Base-by-base conservation (phyloP, 106 monocot genomes). In the Dioscorea zingiberensis region DNA sequence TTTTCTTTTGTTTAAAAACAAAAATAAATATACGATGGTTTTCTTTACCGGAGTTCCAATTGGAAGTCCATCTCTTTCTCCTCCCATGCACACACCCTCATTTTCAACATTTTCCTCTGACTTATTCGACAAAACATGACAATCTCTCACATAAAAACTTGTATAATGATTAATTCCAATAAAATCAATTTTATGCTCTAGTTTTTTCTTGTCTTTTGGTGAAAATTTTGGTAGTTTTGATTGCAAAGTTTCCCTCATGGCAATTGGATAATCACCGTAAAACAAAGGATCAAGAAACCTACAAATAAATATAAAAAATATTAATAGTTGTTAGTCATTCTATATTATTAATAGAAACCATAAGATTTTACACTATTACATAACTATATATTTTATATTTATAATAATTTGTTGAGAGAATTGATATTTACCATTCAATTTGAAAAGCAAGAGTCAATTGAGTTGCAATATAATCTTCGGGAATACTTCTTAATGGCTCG, bases 81-180 rank as follows among this genome's bases (percentile, higher is more conserved):
- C 69, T 8, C 62, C 65, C 0, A 49, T 26, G 21, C 48, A 32
- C 45, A 58, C 57, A n/a, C n/a, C n/a, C n/a, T n/a, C 57, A 8
- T 64, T 15, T 17, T n/a, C 46, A 64, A 8, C 7, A 47, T 0
- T 73, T 26, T 3, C 21, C 8, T 14, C 7, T 44, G 30, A 47
- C 56, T 58, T 44, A 58, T 81, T 81, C 17, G 81, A 70, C 19
- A 69, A 72, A 38, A 76, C 0, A 18, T 4, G 72, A 71, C 86
- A 86, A 27, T 79, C 78, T 47, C 70, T 78, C 3, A 67, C 75
- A 70, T 86, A 85, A 14, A 44, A 3, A 65, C 75, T 62, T 22
- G 77, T 65, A 24, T 86, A 86, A 45, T 86, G 78, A 66, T 86
- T 86, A 11, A 86, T 45, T 51, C 86, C 82, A 28, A 86, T 82